Base-by-base conservation (phyloP, 768 basidiomycete genomes). In the Tubosaeta sp. region DNA sequence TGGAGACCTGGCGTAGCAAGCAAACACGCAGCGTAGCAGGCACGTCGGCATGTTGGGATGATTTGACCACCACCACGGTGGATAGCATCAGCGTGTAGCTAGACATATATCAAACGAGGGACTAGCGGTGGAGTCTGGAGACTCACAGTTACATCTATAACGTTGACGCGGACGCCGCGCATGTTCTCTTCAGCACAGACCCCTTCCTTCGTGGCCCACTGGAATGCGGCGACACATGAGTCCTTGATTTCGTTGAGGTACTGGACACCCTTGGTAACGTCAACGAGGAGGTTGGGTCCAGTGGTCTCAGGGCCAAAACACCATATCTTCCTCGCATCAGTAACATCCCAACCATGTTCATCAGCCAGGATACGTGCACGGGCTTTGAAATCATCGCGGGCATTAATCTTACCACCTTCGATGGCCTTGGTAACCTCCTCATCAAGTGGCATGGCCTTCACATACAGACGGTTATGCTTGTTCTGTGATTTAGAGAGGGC, bases 241-340 rank as follows among this genome's bases (percentile, higher is more conserved):
- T 99, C 97, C 81, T 99, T 98, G 81, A 99, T 99, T 83, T 99
- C 97, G 71, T 93, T 95, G 57, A 99, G 77, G 78, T 97, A 98
- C 69, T 99, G 97, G 53, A 97, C 93, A 78, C 93, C 97, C 83
- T 98, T 99, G 64, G 97, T 97, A 62, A 88, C 91, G 75, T 99
- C 97, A 65, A 97, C 92, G 72, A 99, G 75, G 73, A 99, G 72
- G 76, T 99, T 99, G 52, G 97, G 85, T 42, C 97, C 97, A 60
- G 91, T 93, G 47, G 92, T 97, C 60, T 99, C 97, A 57, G 97
- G 97, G 63, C 95, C 97, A 81, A 99, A 99, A 74, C 91, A 92
- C 97, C 97, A 99, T 69, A 99, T 98, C 82, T 97, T 97, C 68
- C 97, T 82, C 62, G 97, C 97, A 66, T 99, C 97, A 55, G 97